phyloP scores from a whole-genome alignment of 129 eudicot species.

The Heracleum sosnowskyi region DNA sequence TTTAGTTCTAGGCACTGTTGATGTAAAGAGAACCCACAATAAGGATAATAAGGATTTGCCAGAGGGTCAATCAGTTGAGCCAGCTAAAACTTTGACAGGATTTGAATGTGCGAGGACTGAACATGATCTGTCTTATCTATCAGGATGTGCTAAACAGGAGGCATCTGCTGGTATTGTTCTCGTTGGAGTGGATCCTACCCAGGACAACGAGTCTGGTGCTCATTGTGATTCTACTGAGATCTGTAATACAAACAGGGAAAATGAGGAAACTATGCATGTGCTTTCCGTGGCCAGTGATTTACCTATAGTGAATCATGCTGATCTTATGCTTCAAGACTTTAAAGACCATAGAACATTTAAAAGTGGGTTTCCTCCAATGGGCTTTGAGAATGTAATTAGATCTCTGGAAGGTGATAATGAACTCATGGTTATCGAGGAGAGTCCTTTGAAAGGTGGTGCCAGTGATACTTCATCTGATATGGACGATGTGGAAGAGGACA shows the following conservation, averaged over 20 bases:
- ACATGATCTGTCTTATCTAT: conserved; percentile 13
- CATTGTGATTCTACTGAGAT: background rate
- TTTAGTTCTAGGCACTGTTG: conserved; percentile 12
- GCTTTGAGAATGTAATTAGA: conserved; percentile 11
- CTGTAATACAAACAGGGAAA: background rate
- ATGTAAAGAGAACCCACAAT: background rate
- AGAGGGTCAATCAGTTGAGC: conserved; percentile 18
- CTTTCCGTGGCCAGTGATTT: conserved; percentile 26
- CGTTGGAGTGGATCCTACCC: background rate
- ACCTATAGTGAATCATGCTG: conserved; percentile 30
- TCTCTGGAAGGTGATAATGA: background rate
- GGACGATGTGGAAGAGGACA: background rate
- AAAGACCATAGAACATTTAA: conserved; percentile 28
- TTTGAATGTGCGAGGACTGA: background rate
- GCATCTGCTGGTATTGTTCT: background rate
- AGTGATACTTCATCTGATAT: background rate
- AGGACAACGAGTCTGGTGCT: background rate
- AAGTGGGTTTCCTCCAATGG: conserved; percentile 16
- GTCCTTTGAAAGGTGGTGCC: conserved; percentile 5
- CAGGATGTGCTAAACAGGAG: conserved; percentile 14
- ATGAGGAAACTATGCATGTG: background rate
- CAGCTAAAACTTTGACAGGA: conserved; percentile 5
- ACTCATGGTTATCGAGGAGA: background rate
- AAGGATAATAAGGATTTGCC: conserved; percentile 3
- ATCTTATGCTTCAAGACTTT: conserved; percentile 32